phyloP scores from a whole-genome alignment of 768 basidiomycete species.

The Boletus bicolor region DNA sequence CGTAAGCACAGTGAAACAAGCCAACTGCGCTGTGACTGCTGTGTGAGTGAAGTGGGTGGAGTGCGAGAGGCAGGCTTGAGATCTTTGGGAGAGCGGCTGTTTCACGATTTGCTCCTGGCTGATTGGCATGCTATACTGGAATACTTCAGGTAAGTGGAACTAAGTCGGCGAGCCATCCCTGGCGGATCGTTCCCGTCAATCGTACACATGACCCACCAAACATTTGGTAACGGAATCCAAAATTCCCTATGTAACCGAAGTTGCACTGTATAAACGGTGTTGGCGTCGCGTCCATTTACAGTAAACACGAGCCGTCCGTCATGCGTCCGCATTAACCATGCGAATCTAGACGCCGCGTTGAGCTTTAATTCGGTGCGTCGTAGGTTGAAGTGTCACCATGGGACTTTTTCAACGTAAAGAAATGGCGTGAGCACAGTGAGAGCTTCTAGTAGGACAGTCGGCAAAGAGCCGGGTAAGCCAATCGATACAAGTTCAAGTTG shows the following conservation, averaged over 20 bases:
- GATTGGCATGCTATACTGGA: constrained; percentile 5
- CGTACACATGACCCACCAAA: constrained; percentile 2
- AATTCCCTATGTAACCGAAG: not conserved
- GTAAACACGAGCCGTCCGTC: not conserved
- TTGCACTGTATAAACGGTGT: not conserved
- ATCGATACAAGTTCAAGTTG: not conserved
- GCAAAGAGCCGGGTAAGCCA: not conserved
- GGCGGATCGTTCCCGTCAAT: constrained; percentile 9
- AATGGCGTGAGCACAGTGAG: too few relatives aligned
- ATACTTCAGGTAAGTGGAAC: constrained; percentile 2
- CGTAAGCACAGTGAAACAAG: constrained; percentile 9
- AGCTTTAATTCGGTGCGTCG: not conserved
- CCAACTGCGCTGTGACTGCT: not conserved
- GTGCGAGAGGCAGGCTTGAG: not conserved
- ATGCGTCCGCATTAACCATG: not conserved
- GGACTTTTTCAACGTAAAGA: not conserved
- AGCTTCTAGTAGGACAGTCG: not conserved
- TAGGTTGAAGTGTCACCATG: not conserved
- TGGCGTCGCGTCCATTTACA: not conserved
- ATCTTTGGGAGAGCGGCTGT: not conserved
- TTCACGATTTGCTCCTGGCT: constrained; percentile 4
- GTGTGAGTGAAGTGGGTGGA: constrained; percentile 2
- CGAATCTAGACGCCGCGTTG: not conserved
- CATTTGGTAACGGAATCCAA: constrained; percentile 2
- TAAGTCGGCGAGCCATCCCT: constrained; percentile 8